Evolutionary conservation across 148 eudicot species (phyloP), one percentile per base, ranked within the genome.

Genomic region (Vaccinium macrocarpon): DNA sequence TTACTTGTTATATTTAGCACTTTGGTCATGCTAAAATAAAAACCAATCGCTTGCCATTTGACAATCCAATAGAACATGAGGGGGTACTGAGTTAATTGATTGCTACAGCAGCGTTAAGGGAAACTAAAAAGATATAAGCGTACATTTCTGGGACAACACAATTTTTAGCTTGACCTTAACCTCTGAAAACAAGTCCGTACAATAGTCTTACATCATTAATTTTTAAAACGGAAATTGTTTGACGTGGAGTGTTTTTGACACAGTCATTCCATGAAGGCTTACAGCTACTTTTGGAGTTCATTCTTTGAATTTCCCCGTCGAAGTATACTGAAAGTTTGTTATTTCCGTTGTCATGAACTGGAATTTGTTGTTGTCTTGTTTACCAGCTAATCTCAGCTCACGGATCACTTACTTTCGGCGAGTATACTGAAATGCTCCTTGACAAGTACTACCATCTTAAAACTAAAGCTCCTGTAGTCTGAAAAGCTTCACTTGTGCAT

Each of bases 401-500:
- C 51, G 90, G 92, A 62, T 90, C 94, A 81, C 90, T 95, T 80
- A 93, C 98, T 21, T 95, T 95, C 27, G 98, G 98, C 53, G 98
- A 95, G 86, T 95, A 93, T 62, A 93, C 98, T 0, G 98, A 95
- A 88, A 95, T 91, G 90, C 95, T 95, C 70, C 93, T 94, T 46
- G 96, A 95, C 90, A 95, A 95, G 89, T 95, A 95, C 83, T 95
- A 95, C 90, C 92, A 94, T 84, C 90, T 86, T 23, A 92, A 93
- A 76, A 62, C 84, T 2, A 88, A 80, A 61, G 21, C 21, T 49
- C 73, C 29, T 64, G 14, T 62, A 27, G 73, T 68, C 73, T 14
- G 48, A 11, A 70, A 83, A 18, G 76, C 25, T 62, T 19, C n/a
- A 6, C 38, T 13, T 75, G 46, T 35, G 48, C 57, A 77, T 14